These are phyloP conservation scores for Collariella sp. DNA, from an alignment of 495 filamentous ascomycete genomes.

Conservation along the genomic window DNA sequence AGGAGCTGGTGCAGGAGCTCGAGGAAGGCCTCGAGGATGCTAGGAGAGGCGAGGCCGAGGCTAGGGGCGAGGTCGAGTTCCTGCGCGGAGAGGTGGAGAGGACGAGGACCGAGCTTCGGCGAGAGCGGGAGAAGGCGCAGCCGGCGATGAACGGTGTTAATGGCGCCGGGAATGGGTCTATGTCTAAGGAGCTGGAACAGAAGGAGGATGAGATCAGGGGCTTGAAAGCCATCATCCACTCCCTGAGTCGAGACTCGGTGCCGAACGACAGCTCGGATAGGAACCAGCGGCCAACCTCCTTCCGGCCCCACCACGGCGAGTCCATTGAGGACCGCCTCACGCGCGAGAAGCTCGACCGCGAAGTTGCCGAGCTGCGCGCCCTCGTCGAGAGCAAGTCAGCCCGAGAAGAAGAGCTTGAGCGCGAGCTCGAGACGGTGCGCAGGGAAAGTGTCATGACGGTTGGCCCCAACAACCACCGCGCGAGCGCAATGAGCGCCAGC, in stretches of 20 bases:
- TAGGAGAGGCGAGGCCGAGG: constrained; percentile 91
- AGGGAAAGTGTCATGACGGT: constrained; percentile 46
- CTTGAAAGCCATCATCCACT: constrained; percentile 95
- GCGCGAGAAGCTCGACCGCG: constrained; percentile 62
- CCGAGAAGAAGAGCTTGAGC: constrained; percentile 85
- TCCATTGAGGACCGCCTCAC: constrained; percentile 48
- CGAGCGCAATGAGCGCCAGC: background rate
- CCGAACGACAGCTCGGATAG: constrained; percentile 40
- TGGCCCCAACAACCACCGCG: background rate
- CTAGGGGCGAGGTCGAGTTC: constrained; percentile 92
- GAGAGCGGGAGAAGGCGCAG: constrained; percentile 83
- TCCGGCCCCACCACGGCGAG: constrained; percentile 38
- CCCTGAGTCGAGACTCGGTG: constrained; percentile 66
- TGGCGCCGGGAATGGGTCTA: constrained; percentile 39
- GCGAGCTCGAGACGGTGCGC: constrained; percentile 65
- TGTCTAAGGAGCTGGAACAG: constrained; percentile 74
- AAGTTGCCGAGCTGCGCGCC: constrained; percentile 64
- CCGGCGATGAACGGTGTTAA: constrained; percentile 47
- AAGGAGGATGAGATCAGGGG: constrained; percentile 96
- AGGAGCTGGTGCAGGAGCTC: constrained; percentile 90
- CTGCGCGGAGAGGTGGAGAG: constrained; percentile 91
- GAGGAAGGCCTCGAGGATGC: constrained; percentile 97
- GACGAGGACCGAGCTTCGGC: constrained; percentile 77
- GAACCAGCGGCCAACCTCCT: constrained; percentile 33
- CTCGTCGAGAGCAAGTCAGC: constrained; percentile 59